A percentile compares a stretch with the other conserved stretches of the same genome.
These are phyloP conservation scores for Naegleria fowleri DNA, from an alignment of 208 protist species.

Conservation along the genomic window DNA sequence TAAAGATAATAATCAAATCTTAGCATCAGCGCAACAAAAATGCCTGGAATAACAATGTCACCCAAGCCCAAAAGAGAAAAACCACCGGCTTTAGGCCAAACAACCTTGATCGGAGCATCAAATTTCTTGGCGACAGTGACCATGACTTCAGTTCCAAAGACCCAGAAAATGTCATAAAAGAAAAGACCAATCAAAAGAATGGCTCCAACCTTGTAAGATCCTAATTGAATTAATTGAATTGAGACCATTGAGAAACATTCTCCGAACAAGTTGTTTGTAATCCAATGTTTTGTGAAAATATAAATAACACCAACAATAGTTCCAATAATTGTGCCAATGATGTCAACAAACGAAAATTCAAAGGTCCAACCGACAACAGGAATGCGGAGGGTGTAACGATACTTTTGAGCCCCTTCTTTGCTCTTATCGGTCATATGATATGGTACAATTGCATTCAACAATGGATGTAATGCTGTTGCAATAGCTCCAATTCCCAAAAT, in stretches of 20 bases:
- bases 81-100: conserved; percentile 43
- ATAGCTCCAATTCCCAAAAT: conserved; percentile 24
- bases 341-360: conserved; percentile 15
- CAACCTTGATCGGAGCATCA: conserved; percentile 66
- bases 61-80: conserved; percentile 60
- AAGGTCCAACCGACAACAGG: neutral
- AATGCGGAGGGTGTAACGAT: neutral
- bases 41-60: conserved; percentile 68
- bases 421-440: neutral
- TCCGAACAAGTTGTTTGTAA: conserved; percentile 64
- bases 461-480: neutral
- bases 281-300: conserved; percentile 55
- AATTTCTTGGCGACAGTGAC: conserved; percentile 64
- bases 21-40: conserved; percentile 59
- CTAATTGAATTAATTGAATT: neutral
- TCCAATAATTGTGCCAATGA: neutral
- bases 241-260: conserved; percentile 47
- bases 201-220: conserved; percentile 30
- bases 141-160: conserved; percentile 69
- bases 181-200: conserved; percentile 57
- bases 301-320: conserved; percentile 34
- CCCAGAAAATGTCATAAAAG: conserved; percentile 70
- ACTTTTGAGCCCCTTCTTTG: neutral
- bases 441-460: neutral
- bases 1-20: conserved; percentile 48